phyloP scores from a whole-genome alignment of 2,329 filamentous ascomycete species.

The Pseudogymnoascus destructans region DNA sequence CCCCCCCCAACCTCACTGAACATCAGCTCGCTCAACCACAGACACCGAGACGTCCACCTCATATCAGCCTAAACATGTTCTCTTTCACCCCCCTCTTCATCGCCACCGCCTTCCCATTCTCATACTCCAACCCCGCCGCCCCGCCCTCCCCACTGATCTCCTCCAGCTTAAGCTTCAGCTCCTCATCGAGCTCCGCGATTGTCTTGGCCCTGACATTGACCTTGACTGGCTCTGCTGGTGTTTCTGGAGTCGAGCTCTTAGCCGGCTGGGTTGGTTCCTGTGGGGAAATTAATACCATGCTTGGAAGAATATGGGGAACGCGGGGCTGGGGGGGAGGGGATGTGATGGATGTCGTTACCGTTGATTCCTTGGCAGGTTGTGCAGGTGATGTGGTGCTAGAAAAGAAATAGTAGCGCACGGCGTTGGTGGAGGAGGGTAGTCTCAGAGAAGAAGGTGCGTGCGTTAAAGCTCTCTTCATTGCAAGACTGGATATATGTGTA shows the following conservation, averaged over 20 bases:
- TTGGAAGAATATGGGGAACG: background rate
- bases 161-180: constrained; percentile 52
- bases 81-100: constrained; percentile 63
- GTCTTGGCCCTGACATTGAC: constrained; percentile 33
- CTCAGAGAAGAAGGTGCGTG: background rate
- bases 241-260: background rate
- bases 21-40: background rate
- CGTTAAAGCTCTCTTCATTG: background rate
- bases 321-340: background rate
- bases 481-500: background rate
- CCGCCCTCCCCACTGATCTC: constrained; percentile 57
- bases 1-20: background rate
- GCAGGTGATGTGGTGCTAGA: background rate
- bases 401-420: background rate
- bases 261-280: background rate
- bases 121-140: constrained; percentile 58
- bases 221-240: background rate
- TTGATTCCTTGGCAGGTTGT: background rate
- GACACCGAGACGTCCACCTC: constrained; percentile 11
- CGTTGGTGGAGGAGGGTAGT: background rate
- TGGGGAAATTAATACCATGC: background rate
- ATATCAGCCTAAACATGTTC: constrained; percentile 67
- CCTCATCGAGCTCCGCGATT: constrained; percentile 50
- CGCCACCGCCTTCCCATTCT: constrained; percentile 56
- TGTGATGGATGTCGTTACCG: background rate